These are phyloP conservation scores for Isoetes taiwanensis DNA, from an alignment of 75 land plant genomes.

Conservation along the genomic window DNA sequence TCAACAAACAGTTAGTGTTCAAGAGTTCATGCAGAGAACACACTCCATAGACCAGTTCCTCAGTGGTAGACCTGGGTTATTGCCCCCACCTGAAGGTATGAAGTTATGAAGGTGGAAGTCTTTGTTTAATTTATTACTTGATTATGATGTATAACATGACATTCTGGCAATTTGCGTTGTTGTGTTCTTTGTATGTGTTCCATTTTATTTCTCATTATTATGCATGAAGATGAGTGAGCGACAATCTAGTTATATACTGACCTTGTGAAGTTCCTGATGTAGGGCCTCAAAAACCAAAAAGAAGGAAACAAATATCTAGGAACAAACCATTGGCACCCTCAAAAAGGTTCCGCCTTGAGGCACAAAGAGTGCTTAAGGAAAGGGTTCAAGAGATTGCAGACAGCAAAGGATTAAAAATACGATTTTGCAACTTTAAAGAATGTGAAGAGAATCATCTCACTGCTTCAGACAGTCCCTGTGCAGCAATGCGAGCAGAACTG, in stretches of 20 bases:
- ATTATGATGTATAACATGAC: too few relatives aligned
- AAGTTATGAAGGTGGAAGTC: neutral
- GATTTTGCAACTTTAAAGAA: conserved; percentile 78
- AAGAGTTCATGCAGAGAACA: conserved; percentile 86
- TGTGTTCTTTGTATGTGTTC: neutral
- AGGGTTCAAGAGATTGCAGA: conserved; percentile 94
- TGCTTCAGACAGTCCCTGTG: conserved; percentile 64
- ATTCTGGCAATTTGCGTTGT: too few relatives aligned
- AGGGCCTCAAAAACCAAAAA: conserved; percentile 60
- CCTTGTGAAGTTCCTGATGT: conserved; percentile 15
- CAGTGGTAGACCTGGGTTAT: conserved; percentile 22
- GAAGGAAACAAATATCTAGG: conserved; percentile 45
- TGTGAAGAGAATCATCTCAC: conserved; percentile 69
- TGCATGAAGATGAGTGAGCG: neutral
- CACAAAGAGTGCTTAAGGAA: conserved; percentile 88
- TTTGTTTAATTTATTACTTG: neutral
- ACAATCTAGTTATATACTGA: neutral
- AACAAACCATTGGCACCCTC: conserved; percentile 87
- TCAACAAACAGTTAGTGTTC: conserved; percentile 68
- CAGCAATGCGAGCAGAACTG: conserved; percentile 48
- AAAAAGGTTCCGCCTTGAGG: conserved; percentile 76
- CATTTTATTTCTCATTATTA: too few relatives aligned
- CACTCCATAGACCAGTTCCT: conserved; percentile 63
- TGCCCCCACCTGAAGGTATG: conserved; percentile 56
- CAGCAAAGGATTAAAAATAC: conserved; percentile 75